Base-by-base conservation (phyloP, 345 rosid species). In the Carallia pectinifolia region DNA sequence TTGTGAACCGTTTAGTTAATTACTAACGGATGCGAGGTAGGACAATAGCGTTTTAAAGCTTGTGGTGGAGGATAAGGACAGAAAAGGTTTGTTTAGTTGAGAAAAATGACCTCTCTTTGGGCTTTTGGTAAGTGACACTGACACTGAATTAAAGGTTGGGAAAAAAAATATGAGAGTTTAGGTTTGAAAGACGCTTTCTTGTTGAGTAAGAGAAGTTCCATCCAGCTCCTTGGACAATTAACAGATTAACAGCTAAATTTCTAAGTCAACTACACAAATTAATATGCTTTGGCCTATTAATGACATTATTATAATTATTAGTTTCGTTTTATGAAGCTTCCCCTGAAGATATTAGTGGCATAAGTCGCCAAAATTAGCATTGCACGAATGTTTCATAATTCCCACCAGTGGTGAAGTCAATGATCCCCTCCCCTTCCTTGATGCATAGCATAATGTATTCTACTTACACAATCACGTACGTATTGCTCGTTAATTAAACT, bases 121-220 rank as follows among this genome's bases (percentile, higher is more conserved):
- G 80, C 80, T 69, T 80, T 62, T 74, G 87, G 76, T 34, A 59
- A 53, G 66, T 79, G 81, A 84, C 66, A 33, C 67, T 67, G 83
- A 83, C 81, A 78, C 76, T 81, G 69, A 73, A 69, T 74, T 66
- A 53, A 65, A 23, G 31, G 66, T 61, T 75, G 78, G 76, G 79
- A 58, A 80, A 71, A 64, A 33, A 55, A 64, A 52, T 17, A 56
- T 23, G 23, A 61, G 31, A 27, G 77, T 65, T 75, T 81, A 78
- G 82, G 82, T 83, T 78, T 71, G 82, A 78, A 76, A 72, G 31
- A 12, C 65, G 73, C 53, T 81, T 37, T 56, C 81, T 78, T 83
- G 40, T 36, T 62, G 10, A 50, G 50, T 5, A 34, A 44, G 74
- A 56, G 44, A 33, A 71, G 53, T 52, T 8, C 48, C 66, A 53